A percentile compares a stretch with the other conserved stretches of the same genome.
phyloP scores from a whole-genome alignment of 352 stramenopile species.

The Globisporangium solare region DNA sequence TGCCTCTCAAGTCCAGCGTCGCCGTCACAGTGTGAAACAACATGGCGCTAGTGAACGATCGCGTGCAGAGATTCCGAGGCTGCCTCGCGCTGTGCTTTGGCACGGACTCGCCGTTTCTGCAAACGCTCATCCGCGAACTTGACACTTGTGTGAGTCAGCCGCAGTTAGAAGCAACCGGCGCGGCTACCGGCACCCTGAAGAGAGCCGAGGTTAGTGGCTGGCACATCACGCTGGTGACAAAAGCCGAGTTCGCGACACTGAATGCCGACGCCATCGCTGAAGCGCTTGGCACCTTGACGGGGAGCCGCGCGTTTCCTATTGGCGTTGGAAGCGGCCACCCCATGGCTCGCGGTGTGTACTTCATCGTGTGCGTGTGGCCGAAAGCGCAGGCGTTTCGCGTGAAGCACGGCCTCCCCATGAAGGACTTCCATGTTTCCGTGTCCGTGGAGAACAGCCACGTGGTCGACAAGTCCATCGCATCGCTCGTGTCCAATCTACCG shows the following conservation, averaged over 20 bases:
- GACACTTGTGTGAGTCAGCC: slow-evolving; percentile 12
- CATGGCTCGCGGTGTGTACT: slow-evolving; percentile 27
- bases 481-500: slow-evolving; percentile 17
- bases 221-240: slow-evolving; percentile 61
- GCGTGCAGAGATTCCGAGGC: slow-evolving; percentile 26
- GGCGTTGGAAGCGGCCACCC: slow-evolving; percentile 24
- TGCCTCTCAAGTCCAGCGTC: too few relatives aligned
- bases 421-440: slow-evolving; percentile 54
- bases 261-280: slow-evolving; percentile 21
- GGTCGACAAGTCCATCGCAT: slow-evolving; percentile 41
- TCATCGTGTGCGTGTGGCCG: slow-evolving; percentile 60
- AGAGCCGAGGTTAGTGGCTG: slow-evolving; percentile 22
- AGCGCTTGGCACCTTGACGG: slow-evolving; percentile 17
- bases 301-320: slow-evolving; percentile 34
- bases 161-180: background rate
- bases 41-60: too few relatives aligned
- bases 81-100: slow-evolving; percentile 31
- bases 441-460: slow-evolving; percentile 37
- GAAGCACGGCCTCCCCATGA: slow-evolving; percentile 31
- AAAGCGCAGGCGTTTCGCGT: slow-evolving; percentile 39
- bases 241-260: slow-evolving; percentile 34
- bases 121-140: background rate
- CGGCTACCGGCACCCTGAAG: slow-evolving; percentile 6
- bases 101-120: slow-evolving; percentile 14
- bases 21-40: too few relatives aligned